Evolutionary conservation across 768 basidiomycete species (phyloP).

Genomic region (Lactarius vividus): DNA sequence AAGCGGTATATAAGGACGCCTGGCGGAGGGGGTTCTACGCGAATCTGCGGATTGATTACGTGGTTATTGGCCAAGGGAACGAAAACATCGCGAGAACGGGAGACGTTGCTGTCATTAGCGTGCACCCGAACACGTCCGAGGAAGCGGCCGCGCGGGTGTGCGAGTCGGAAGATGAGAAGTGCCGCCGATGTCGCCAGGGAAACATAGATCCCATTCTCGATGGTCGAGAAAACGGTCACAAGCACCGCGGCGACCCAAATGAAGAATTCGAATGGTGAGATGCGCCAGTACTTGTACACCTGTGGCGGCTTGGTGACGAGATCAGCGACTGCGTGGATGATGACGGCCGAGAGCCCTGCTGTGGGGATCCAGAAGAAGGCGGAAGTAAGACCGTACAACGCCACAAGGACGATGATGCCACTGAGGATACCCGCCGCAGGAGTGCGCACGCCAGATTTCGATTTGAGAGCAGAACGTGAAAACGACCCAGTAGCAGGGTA

Average conservation of each 20-base stretch:
- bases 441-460: constrained; percentile 96
- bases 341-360: constrained; percentile 84
- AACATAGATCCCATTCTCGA: constrained; percentile 90
- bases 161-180: constrained; percentile 81
- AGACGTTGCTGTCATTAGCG: constrained; percentile 32
- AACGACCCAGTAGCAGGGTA: constrained; percentile 99
- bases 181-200: constrained; percentile 77
- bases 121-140: constrained; percentile 77
- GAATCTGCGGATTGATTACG: constrained; percentile 65
- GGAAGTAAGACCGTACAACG: constrained; percentile 89
- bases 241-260: constrained; percentile 87
- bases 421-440: constrained; percentile 86
- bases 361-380: constrained; percentile 90
- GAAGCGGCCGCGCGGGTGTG: constrained; percentile 87
- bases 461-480: constrained; percentile 95
- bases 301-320: constrained; percentile 82
- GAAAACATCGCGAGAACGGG: constrained; percentile 69
- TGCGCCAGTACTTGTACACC: constrained; percentile 89
- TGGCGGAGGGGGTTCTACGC: constrained; percentile 73
- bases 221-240: constrained; percentile 88
- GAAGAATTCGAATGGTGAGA: constrained; percentile 88
- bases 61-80: constrained; percentile 63
- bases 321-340: constrained; percentile 90
- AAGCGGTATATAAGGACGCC: constrained; percentile 91
- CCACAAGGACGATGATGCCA: constrained; percentile 85